A percentile compares a stretch with the other conserved stretches of the same genome.
Evolutionary conservation across 2,329 filamentous ascomycete genomes (phyloP).

Genomic region (Fusarium sublunatum): DNA sequence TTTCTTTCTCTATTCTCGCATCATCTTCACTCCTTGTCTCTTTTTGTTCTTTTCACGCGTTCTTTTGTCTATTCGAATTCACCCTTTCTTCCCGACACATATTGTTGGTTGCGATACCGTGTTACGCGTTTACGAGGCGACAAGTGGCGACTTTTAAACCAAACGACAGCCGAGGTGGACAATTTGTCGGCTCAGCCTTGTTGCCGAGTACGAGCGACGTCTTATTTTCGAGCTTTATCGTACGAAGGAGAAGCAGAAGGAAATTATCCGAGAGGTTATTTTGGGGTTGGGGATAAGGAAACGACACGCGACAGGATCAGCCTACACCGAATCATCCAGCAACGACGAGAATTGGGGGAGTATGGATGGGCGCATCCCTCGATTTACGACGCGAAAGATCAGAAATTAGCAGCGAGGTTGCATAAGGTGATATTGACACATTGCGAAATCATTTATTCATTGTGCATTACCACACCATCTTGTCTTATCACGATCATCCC

Average conservation of each 20-base stretch:
- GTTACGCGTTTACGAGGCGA: neutral
- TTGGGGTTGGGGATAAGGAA: neutral
- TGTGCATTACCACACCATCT: neutral
- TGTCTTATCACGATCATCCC: neutral
- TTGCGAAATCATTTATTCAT: neutral
- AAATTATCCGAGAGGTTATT: neutral
- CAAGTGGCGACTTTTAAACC: neutral
- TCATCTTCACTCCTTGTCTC: neutral
- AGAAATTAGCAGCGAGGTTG: neutral
- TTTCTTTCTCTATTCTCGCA: constrained; percentile 5
- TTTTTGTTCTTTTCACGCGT: neutral
- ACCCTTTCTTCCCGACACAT: neutral
- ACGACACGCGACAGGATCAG: neutral
- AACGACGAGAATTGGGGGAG: constrained; percentile 4
- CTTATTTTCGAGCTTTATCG: neutral
- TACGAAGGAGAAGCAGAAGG: neutral
- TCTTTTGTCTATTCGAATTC: neutral
- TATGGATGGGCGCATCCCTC: constrained; percentile 9
- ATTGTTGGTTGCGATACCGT: neutral
- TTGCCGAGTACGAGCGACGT: constrained; percentile 12
- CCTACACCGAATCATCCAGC: constrained; percentile 12
- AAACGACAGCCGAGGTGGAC: neutral
- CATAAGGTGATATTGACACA: neutral
- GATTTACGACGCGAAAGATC: neutral
- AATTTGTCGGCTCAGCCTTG: constrained; percentile 2